A percentile compares a stretch with the other conserved stretches of the same genome.
Conservation (phyloP, 225 moss, liverwort and hornwort genomes). For the Physcomitrellopsis africana region DNA sequence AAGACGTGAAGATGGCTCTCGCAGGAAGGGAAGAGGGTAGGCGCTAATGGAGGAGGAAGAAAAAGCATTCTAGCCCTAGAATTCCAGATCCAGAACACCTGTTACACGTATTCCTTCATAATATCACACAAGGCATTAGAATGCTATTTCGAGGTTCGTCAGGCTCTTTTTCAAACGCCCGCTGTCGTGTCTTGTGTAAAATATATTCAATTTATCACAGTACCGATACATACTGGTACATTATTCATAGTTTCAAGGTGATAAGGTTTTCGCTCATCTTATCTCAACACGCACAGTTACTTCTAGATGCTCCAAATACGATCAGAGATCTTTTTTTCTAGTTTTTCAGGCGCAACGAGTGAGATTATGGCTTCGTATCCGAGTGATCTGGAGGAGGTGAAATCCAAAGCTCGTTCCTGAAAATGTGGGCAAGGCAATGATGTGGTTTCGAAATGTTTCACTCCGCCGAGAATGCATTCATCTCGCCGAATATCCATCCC, state of each 20-base stretch:
- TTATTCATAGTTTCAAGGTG: not conserved
- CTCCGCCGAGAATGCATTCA: not conserved
- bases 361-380: not conserved
- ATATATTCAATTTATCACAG: conserved; percentile 8
- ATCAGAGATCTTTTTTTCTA: not conserved
- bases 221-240: no score
- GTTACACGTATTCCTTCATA: conserved; percentile 20
- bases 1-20: not conserved
- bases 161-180: conserved; percentile 19
- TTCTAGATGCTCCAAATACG: not conserved
- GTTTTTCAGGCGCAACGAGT: not conserved
- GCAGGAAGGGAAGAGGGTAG: conserved; percentile 12
- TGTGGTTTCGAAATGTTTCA: not conserved
- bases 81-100: conserved; percentile 29
- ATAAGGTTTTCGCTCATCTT: conserved; percentile 22
- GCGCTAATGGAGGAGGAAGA: conserved; percentile 19
- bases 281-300: not conserved
- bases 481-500: conserved; percentile 20
- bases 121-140: conserved; percentile 20
- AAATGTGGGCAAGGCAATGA: conserved; percentile 12
- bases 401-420: conserved; percentile 10
- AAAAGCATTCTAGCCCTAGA: conserved; percentile 23
- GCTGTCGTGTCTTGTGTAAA: conserved; percentile 13
- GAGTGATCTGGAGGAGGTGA: not conserved
- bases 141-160: conserved; percentile 34